Percentiles rank a stretch among this genome's conserved stretches.
Evolutionary conservation across 306 rosid genomes (phyloP).

Genomic region (Lupinus albus): DNA sequence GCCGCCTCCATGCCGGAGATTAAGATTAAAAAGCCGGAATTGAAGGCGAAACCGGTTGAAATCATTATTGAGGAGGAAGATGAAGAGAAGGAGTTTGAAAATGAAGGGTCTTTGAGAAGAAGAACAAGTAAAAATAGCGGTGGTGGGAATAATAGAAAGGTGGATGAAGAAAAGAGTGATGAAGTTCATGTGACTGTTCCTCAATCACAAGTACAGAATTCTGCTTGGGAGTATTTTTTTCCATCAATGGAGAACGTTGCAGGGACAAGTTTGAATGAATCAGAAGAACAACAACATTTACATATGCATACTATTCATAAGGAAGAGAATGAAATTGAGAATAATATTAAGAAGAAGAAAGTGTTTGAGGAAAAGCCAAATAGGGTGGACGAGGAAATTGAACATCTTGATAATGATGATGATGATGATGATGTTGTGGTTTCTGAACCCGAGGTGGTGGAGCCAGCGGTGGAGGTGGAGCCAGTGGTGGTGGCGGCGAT

Average conservation of each 20-base stretch:
- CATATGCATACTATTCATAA: conserved; percentile 19
- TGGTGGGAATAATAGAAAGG: conserved; percentile 31
- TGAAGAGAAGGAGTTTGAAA: conserved; percentile 61
- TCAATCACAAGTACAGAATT: conserved; percentile 40
- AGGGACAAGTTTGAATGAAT: conserved; percentile 52
- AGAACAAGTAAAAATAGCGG: conserved; percentile 38
- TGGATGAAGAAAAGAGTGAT: conserved; percentile 27
- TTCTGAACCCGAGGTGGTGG: conserved; percentile 12
- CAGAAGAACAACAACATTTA: conserved; percentile 44
- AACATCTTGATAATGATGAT: too few species aligned
- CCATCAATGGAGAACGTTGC: conserved; percentile 56
- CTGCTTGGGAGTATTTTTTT: conserved; percentile 68
- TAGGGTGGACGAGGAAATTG: conserved; percentile 39
- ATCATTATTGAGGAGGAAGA: conserved; percentile 57
- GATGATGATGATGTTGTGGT: conserved; percentile 23
- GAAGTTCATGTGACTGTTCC: conserved; percentile 16
- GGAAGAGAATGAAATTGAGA: conserved; percentile 50
- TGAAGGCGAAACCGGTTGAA: conserved; percentile 37
- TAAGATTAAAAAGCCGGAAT: conserved; percentile 44
- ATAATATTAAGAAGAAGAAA: conserved; percentile 46
- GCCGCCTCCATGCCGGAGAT: conserved; percentile 78
- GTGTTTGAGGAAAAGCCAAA: conserved; percentile 46
- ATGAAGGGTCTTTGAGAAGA: conserved; percentile 44
- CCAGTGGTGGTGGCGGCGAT: conserved; percentile 14
- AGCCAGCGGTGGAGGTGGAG: conserved; percentile 32